phyloP scores from a whole-genome alignment of 805 yeast genomes.

The Myxozyma neotropica region DNA sequence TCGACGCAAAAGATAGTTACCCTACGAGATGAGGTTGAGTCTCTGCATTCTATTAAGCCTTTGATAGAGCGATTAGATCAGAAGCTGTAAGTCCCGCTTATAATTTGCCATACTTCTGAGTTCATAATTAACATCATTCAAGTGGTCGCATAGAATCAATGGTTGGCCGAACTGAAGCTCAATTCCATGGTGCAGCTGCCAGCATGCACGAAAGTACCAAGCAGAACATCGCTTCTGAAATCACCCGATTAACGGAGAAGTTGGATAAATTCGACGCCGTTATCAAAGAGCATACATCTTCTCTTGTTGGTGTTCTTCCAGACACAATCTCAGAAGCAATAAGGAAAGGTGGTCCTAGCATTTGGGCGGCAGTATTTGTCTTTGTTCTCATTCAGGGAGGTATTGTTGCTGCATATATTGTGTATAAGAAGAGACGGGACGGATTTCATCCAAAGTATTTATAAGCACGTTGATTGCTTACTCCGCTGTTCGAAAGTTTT shows the following conservation, averaged over 20 bases:
- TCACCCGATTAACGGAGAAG: slow-evolving; percentile 23
- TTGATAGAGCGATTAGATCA: slow-evolving; percentile 30
- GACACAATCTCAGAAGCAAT: slow-evolving; percentile 37
- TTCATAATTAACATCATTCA: not conserved
- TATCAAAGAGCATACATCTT: slow-evolving; percentile 39
- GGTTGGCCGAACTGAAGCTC: slow-evolving; percentile 29
- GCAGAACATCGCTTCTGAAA: slow-evolving; percentile 30
- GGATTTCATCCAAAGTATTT: slow-evolving; percentile 31
- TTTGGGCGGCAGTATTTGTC: slow-evolving; percentile 37
- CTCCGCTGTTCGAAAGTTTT: no score
- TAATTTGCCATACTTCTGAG: not conserved
- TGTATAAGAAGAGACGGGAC: slow-evolving; percentile 37
- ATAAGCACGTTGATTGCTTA: no score
- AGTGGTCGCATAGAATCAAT: slow-evolving; percentile 28
- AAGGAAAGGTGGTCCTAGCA: slow-evolving; percentile 37
- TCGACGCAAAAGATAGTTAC: slow-evolving; percentile 4
- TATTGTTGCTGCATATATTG: slow-evolving; percentile 38
- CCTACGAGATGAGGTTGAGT: slow-evolving; percentile 30
- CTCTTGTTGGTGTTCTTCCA: slow-evolving; percentile 36
- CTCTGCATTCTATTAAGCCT: slow-evolving; percentile 23
- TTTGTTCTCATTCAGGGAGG: slow-evolving; percentile 37
- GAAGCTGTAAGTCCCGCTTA: slow-evolving; percentile 15
- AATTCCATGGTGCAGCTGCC: slow-evolving; percentile 33
- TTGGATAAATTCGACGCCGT: slow-evolving; percentile 29
- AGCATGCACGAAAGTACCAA: slow-evolving; percentile 32